Evolutionary conservation across 2,329 filamentous ascomycete species (phyloP).

Genomic region (Annulohypoxylon truncatum): DNA sequence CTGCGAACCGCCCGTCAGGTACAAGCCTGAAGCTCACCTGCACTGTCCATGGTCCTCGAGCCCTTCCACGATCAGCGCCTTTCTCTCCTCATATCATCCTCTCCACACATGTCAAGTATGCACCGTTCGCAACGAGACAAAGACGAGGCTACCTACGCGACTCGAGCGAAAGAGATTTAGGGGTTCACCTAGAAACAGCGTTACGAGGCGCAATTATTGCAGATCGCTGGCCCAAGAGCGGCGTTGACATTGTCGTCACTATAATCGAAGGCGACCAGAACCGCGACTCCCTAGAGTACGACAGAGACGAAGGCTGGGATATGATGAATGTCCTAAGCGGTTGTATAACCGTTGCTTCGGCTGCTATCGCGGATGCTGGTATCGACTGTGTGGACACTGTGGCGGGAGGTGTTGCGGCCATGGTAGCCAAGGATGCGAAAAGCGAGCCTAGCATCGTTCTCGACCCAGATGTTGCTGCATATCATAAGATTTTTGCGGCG

Average conservation of each 20-base stretch:
- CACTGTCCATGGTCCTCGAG: slow-evolving; percentile 91
- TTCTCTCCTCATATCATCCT: slow-evolving; percentile 94
- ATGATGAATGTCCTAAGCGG: slow-evolving; percentile 92
- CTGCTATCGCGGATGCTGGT: slow-evolving; percentile 91
- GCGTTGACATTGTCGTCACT: slow-evolving; percentile 93
- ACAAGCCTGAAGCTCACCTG: slow-evolving; percentile 90
- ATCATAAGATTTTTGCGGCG: slow-evolving; percentile 79
- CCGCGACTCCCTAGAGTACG: slow-evolving; percentile 60
- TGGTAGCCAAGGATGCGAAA: slow-evolving; percentile 64
- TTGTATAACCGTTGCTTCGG: slow-evolving; percentile 93
- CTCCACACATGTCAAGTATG: slow-evolving; percentile 94
- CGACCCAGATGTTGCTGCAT: slow-evolving; percentile 86
- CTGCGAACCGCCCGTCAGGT: slow-evolving; percentile 57
- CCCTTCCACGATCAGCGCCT: slow-evolving; percentile 86
- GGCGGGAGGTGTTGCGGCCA: slow-evolving; percentile 86
- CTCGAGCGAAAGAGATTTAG: slow-evolving; percentile 86
- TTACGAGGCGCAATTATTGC: slow-evolving; percentile 90
- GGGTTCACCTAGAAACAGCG: slow-evolving; percentile 90
- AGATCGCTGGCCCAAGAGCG: slow-evolving; percentile 98
- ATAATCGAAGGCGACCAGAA: slow-evolving; percentile 94
- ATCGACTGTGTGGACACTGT: slow-evolving; percentile 96
- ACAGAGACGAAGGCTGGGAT: slow-evolving; percentile 78
- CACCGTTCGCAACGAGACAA: slow-evolving; percentile 87
- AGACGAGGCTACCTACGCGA: slow-evolving; percentile 89
- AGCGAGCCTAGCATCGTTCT: slow-evolving; percentile 67